Evolutionary conservation across 1,284 basidiomycete genomes (phyloP), one percentile per base, ranked within the genome.

Genomic region (Boletus smithii): DNA sequence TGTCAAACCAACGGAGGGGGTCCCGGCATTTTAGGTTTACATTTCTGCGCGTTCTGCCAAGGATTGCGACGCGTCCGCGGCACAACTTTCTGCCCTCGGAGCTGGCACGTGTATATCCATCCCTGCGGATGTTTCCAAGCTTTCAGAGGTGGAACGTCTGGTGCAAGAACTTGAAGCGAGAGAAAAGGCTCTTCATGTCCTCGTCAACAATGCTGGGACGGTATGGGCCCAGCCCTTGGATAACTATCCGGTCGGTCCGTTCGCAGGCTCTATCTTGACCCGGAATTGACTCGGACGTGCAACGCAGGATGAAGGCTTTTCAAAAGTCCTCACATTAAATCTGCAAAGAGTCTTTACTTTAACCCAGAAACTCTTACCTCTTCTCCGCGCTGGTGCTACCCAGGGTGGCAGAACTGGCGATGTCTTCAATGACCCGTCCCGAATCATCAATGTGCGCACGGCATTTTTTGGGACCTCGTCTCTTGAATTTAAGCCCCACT

Each of bases 171-270:
- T 86, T 16, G 59, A 67, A 37, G 67, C 69, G 47, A 68, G 69
- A 57, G 85, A 87, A 66, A 69, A 71, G 42, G 74, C 61, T 7
- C 64, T 85, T 30, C 73, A 85, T 58, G 75, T 85, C 9, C 72
- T 85, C 5, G 76, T 86, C 48, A 85, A 88, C 66, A 87, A 87
- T 53, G 81, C 81, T 2, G 85, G 83, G 3, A 80, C 77, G 16
- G 76, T 77, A 13, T 85, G 83, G 84, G 80, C 77, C 17, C 77
- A 74, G 10, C 53, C 69, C 11, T 66, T 85, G 44, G 79, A 80
- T 40, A 71, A 75, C 6, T 81, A 81, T 61, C 76, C 79, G 35
- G 83, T 77, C 77, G 29, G 81, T 74, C 50, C 43, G 62, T 65
- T 27, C 24, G 23, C 20, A 24, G 4, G 23, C 36, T 31, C 27